Conservation (phyloP, 106 monocot genomes). For the Cymbidium sinense region DNA sequence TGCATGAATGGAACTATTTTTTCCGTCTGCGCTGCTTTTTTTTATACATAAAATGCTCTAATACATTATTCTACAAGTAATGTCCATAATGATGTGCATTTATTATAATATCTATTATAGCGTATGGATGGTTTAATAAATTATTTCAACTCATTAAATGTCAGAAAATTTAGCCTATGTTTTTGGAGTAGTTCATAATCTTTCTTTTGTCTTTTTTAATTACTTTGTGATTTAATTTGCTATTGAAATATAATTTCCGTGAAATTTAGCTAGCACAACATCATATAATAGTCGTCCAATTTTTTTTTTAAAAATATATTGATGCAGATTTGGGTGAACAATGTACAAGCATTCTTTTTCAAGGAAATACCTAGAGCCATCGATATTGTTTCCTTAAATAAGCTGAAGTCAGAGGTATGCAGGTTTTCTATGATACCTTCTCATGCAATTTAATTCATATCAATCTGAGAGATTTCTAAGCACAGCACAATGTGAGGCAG, state of each 20-base stretch:
- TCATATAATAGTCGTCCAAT: background rate
- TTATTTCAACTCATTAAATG: background rate
- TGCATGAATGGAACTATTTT: background rate
- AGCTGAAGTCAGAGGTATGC: slow-evolving; percentile 46
- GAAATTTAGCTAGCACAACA: background rate
- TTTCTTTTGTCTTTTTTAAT: background rate
- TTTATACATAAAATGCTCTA: background rate
- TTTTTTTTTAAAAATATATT: background rate
- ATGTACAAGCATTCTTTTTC: slow-evolving; percentile 30
- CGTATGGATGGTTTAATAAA: background rate
- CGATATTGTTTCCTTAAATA: slow-evolving; percentile 40
- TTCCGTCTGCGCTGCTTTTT: background rate
- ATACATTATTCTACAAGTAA: background rate
- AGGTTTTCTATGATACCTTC: background rate
- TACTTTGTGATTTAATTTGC: background rate
- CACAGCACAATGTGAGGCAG: background rate
- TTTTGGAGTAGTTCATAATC: background rate
- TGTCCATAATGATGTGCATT: background rate
- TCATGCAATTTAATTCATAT: background rate
- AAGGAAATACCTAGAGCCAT: slow-evolving; percentile 26
- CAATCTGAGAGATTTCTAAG: background rate
- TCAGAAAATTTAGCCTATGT: background rate
- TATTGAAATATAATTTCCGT: background rate
- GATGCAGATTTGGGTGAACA: slow-evolving; percentile 46
- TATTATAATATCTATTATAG: background rate